phyloP scores from a whole-genome alignment of 192 early-diverging fungal genomes.

The Coemansia sp. region DNA sequence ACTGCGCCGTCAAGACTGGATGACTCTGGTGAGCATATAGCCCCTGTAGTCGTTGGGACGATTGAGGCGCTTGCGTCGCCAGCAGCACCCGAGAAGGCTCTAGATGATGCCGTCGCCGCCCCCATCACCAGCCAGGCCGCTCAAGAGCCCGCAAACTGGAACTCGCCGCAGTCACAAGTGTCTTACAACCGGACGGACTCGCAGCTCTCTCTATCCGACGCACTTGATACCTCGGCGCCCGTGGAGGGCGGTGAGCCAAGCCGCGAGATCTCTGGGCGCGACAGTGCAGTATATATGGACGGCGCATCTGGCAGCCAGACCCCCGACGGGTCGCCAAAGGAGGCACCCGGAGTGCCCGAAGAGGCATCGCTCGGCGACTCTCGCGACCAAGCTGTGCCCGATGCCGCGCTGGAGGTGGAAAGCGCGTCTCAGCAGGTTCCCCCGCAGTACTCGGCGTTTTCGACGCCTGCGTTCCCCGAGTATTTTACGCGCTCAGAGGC shows the following conservation, averaged over 20 bases:
- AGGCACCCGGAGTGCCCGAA: slow-evolving; percentile 4
- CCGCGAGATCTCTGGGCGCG: slow-evolving; percentile 25
- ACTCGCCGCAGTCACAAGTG: slow-evolving; percentile 39
- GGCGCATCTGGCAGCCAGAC: slow-evolving; percentile 8
- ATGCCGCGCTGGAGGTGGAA: slow-evolving; percentile 2
- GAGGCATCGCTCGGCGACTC: background rate
- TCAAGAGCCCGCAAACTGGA: slow-evolving; percentile 14
- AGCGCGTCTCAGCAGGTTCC: background rate
- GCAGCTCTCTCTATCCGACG: slow-evolving; percentile 23
- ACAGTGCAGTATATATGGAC: slow-evolving; percentile 49
- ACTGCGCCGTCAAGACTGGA: slow-evolving; percentile 1
- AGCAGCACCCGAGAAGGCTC: slow-evolving; percentile 9
- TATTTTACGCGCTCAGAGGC: slow-evolving; percentile 38
- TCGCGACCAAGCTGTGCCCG: slow-evolving; percentile 2
- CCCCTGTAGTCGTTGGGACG: slow-evolving; percentile 45
- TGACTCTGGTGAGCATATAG: slow-evolving; percentile 14
- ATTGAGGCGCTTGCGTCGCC: slow-evolving; percentile 20
- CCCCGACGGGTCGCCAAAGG: background rate
- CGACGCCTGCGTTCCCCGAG: slow-evolving; percentile 49
- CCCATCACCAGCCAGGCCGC: background rate
- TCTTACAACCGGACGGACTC: slow-evolving; percentile 47
- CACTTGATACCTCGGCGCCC: background rate
- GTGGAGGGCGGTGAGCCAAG: slow-evolving; percentile 5
- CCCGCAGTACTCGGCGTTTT: slow-evolving; percentile 31
- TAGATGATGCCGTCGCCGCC: background rate